Evolutionary conservation across 208 protist genomes (phyloP).

Genomic region (Acanthamoeba rhysodes): DNA sequence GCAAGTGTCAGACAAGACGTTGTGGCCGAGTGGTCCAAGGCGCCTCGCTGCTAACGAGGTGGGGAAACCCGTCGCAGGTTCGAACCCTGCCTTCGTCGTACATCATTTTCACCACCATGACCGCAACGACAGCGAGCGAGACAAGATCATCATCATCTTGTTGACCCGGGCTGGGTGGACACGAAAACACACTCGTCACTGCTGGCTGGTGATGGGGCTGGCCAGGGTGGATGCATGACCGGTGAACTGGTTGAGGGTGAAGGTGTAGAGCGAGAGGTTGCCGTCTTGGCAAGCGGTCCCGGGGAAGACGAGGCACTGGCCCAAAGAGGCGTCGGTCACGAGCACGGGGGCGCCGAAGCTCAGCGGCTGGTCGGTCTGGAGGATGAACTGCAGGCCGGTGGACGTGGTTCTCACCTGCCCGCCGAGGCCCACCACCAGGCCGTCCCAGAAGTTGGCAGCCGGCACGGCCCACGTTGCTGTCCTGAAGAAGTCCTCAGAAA

Average conservation of each 20-base stretch:
- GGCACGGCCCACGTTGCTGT: not conserved
- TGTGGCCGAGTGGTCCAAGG: constrained; percentile 80
- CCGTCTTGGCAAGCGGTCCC: not conserved
- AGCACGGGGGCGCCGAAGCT: not conserved
- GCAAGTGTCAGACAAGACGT: too few relatives aligned
- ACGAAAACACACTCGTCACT: too few relatives aligned
- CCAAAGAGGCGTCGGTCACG: not conserved
- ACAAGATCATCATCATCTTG: too few relatives aligned
- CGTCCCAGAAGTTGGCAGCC: not conserved
- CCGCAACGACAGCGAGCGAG: too few relatives aligned
- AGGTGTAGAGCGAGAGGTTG: not conserved
- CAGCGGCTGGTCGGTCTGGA: not conserved
- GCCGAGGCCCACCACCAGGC: not conserved
- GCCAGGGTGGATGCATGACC: not conserved
- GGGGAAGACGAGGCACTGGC: not conserved
- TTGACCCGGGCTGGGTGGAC: too few relatives aligned
- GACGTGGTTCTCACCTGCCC: not conserved
- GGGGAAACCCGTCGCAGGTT: constrained; percentile 80
- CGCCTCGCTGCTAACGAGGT: constrained; percentile 77
- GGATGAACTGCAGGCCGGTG: not conserved
- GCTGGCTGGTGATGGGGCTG: not conserved
- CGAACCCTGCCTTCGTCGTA: constrained; percentile 83
- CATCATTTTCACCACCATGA: too few relatives aligned
- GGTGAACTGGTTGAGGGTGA: not conserved
- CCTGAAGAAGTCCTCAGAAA: not conserved